These are phyloP conservation scores for Rhodamnia argentea DNA, from an alignment of 345 rosid species.

Conservation along the genomic window DNA sequence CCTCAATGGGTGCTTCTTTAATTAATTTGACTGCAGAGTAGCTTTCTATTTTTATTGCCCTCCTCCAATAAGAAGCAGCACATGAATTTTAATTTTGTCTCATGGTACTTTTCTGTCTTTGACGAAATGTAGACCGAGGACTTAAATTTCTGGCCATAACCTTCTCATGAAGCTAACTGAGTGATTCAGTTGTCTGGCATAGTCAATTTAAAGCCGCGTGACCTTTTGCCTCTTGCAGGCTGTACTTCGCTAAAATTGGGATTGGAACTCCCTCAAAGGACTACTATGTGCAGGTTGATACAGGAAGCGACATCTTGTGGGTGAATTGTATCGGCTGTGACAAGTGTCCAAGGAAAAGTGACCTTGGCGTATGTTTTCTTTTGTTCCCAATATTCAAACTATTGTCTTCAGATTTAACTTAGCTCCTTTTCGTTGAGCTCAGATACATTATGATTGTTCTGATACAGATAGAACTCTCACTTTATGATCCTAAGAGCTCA, in stretches of 20 bases:
- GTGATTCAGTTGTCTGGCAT: neutral
- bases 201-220: neutral
- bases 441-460: neutral
- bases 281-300: conserved; percentile 38
- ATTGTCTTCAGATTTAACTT: neutral
- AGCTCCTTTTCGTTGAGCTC: neutral
- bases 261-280: conserved; percentile 32
- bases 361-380: conserved; percentile 25
- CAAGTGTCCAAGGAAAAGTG: conserved; percentile 30
- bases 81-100: neutral
- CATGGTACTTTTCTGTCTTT: neutral
- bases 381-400: neutral
- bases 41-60: neutral
- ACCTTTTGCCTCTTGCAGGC: conserved; percentile 5
- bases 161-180: neutral
- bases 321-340: conserved; percentile 31
- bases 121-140: neutral
- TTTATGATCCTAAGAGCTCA: conserved; percentile 24
- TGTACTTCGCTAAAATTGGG: conserved; percentile 32
- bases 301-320: conserved; percentile 44
- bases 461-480: conserved; percentile 22
- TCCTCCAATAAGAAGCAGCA: neutral
- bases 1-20: neutral
- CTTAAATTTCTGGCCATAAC: neutral
- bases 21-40: neutral